Base-by-base conservation (phyloP, 1,139 yeast genomes). In the Geotrichum restrictum region DNA sequence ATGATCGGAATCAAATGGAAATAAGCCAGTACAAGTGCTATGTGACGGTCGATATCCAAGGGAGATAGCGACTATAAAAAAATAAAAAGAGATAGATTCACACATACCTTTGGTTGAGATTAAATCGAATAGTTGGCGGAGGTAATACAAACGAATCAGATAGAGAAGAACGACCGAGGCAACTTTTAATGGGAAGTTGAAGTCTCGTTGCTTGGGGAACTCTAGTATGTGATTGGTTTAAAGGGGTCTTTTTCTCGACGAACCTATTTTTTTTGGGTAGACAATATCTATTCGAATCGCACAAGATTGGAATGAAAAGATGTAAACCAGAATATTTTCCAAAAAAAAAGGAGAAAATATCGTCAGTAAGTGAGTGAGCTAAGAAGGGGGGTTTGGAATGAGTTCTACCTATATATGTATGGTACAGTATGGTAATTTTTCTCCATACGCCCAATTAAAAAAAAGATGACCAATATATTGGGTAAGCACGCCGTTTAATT, bases 191-290 rank as follows among this genome's bases (percentile, higher is more conserved):
- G 18, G 24, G 41, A 22, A 19, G 41, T 38, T 38, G 41, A 22
- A 38, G 5, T 38, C 41, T 38, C 41, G 41, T 38, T 38, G 41
- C 41, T 38, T 16, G 18, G 29, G 41, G 19, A 21, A 14, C 41
- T 19, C 27, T 38, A 16, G 18, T 38, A 34, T 8, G 14, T 38
- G 41, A 38, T 38, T 38, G 41, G 41, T 24, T 38, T 38, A 21
- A 18, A 38, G 6, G 24, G 24, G n/a, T n/a, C 21, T 24, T 24
- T 38, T 38, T 14, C 41, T 37, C 41, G 41, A 38, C 18, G 41
- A 38, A 34, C 38, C 19, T 34, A 5, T 34, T 6, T 16, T n/a
- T n/a, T 34, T n/a, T n/a, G n/a, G n/a, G n/a, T n/a, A n/a, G n/a
- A n/a, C n/a, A n/a, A n/a, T n/a, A n/a, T n/a, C n/a, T n/a, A n/a